Evolutionary conservation across 192 early-diverging fungal genomes (phyloP).

Genomic region (Umbelopsis sp.): DNA sequence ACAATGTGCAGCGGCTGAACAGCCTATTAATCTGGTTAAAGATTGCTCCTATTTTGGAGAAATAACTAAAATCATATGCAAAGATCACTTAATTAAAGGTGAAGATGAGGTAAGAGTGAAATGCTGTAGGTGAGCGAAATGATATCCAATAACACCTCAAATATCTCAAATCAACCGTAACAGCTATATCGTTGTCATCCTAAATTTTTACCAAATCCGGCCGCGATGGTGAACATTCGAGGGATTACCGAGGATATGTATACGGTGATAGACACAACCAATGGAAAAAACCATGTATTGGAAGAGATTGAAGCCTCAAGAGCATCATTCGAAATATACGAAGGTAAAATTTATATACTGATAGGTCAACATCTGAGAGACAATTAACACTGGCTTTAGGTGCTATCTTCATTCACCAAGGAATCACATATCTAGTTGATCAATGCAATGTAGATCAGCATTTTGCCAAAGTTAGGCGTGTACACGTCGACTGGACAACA

Average conservation of each 20-base stretch:
- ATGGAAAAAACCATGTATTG: constrained; percentile 36
- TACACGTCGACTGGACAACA: constrained; percentile 55
- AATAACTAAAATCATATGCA: constrained; percentile 19
- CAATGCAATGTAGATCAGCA: constrained; percentile 49
- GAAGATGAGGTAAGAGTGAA: neutral
- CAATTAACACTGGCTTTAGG: constrained; percentile 31
- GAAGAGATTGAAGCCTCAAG: constrained; percentile 57
- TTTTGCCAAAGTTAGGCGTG: constrained; percentile 46
- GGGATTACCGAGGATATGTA: constrained; percentile 47
- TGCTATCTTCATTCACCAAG: constrained; percentile 63
- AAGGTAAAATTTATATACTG: constrained; percentile 37
- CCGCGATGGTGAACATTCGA: constrained; percentile 49
- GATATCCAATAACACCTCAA: too few relatives aligned
- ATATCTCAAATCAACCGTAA: neutral
- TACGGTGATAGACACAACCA: constrained; percentile 53
- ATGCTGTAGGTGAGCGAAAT: neutral
- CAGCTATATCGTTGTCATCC: constrained; percentile 50
- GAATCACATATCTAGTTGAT: constrained; percentile 52
- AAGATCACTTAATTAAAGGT: constrained; percentile 7
- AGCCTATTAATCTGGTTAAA: constrained; percentile 21
- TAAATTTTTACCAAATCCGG: constrained; percentile 45
- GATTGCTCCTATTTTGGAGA: constrained; percentile 38
- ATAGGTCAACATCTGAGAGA: neutral
- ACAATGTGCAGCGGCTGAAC: constrained; percentile 76
- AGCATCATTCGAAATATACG: constrained; percentile 58